Conservation (phyloP, 2,329 filamentous ascomycete genomes). For the Seiridium unicorne region DNA sequence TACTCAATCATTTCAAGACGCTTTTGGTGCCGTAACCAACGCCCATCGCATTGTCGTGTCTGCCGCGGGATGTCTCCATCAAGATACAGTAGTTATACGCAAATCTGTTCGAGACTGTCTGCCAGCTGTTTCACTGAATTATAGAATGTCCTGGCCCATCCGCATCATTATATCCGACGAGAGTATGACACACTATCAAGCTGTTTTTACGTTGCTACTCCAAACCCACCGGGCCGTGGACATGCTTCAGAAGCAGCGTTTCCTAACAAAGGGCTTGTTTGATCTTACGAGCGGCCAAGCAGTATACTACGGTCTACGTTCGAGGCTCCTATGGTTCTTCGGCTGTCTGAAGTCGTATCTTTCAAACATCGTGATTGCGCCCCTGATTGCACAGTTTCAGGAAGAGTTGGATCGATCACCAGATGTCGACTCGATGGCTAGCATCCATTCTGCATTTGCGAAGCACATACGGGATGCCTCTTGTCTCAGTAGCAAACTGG, state of each 20-base stretch:
- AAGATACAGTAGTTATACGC: slow-evolving; percentile 44
- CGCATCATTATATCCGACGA: slow-evolving; percentile 71
- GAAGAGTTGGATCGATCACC: slow-evolving; percentile 56
- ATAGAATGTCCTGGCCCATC: slow-evolving; percentile 65
- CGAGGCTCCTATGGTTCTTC: slow-evolving; percentile 74
- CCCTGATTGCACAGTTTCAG: slow-evolving; percentile 56
- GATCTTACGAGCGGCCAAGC: slow-evolving; percentile 41
- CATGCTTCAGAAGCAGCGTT: slow-evolving; percentile 57
- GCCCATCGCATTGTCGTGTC: slow-evolving; percentile 61
- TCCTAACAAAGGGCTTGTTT: slow-evolving; percentile 38
- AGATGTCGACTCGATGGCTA: slow-evolving; percentile 81
- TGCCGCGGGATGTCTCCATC: slow-evolving; percentile 39
- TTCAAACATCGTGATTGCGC: slow-evolving; percentile 67
- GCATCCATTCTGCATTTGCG: slow-evolving; percentile 63
- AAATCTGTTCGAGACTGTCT: slow-evolving; percentile 62
- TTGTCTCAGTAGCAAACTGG: slow-evolving; percentile 66
- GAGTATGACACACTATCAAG: slow-evolving; percentile 66
- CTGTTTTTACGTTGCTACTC: slow-evolving; percentile 72
- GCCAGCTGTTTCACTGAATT: slow-evolving; percentile 62
- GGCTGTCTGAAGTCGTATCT: slow-evolving; percentile 75
- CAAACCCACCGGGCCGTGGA: slow-evolving; percentile 73
- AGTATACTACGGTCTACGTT: slow-evolving; percentile 60
- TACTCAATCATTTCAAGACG: slow-evolving; percentile 73
- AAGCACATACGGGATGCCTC: slow-evolving; percentile 64
- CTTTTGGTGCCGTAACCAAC: slow-evolving; percentile 61